phyloP scores from a whole-genome alignment of 2,329 filamentous ascomycete species.

The Ophiostoma novo-ulmi region DNA sequence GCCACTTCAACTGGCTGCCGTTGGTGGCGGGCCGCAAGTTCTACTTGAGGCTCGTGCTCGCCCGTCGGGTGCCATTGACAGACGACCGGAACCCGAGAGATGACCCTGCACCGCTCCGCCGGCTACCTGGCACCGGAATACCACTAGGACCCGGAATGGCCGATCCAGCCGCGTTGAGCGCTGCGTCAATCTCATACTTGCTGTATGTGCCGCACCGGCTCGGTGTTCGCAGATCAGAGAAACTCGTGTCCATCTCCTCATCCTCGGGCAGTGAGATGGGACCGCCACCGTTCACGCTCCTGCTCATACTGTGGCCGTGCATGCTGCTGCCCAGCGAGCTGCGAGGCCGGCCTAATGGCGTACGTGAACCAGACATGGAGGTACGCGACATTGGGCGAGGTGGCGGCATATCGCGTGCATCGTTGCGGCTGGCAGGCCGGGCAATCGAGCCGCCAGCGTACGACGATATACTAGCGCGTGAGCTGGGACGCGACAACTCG shows the following conservation, averaged over 20 bases:
- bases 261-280: slow-evolving; percentile 42
- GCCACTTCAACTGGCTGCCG: background rate
- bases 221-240: slow-evolving; percentile 46
- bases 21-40: background rate
- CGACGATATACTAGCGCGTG: slow-evolving; percentile 60
- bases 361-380: slow-evolving; percentile 56
- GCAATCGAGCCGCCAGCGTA: slow-evolving; percentile 40
- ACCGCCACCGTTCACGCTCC: slow-evolving; percentile 40
- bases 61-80: slow-evolving; percentile 19
- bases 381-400: slow-evolving; percentile 61
- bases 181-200: slow-evolving; percentile 42
- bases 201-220: slow-evolving; percentile 52
- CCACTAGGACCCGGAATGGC: slow-evolving; percentile 34
- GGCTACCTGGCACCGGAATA: slow-evolving; percentile 43
- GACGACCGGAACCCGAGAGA: slow-evolving; percentile 16
- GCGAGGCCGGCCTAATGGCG: slow-evolving; percentile 63
- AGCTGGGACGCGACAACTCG: slow-evolving; percentile 63
- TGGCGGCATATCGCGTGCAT: slow-evolving; percentile 41
- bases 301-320: slow-evolving; percentile 48
- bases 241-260: slow-evolving; percentile 40
- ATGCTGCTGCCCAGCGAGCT: slow-evolving; percentile 64
- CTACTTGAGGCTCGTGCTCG: slow-evolving; percentile 38
- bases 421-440: slow-evolving; percentile 49
- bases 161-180: slow-evolving; percentile 29
- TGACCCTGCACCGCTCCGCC: slow-evolving; percentile 31